These are phyloP conservation scores for Russula foetens DNA, from an alignment of 768 basidiomycete genomes.

Conservation along the genomic window DNA sequence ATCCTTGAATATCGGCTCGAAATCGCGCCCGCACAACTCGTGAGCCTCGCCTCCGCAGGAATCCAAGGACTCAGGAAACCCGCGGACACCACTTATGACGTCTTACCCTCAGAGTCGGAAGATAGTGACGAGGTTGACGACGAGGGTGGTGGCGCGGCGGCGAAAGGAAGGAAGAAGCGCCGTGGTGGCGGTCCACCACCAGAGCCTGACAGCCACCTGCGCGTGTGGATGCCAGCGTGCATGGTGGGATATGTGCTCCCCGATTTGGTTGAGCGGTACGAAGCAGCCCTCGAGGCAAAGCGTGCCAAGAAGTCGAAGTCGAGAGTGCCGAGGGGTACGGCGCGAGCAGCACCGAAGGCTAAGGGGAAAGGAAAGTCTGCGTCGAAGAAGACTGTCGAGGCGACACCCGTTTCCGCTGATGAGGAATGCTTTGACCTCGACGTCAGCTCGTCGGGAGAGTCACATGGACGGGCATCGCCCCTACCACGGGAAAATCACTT, in stretches of 20 bases:
- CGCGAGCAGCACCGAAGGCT: background rate
- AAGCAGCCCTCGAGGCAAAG: constrained; percentile 34
- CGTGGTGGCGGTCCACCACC: constrained; percentile 35
- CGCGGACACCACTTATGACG: constrained; percentile 21
- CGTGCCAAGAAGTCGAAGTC: constrained; percentile 3
- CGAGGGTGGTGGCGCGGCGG: constrained; percentile 32
- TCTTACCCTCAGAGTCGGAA: constrained; percentile 35
- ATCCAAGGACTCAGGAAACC: constrained; percentile 51
- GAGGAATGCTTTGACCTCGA: constrained; percentile 9
- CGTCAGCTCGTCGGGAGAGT: constrained; percentile 3
- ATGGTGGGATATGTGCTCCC: constrained; percentile 68
- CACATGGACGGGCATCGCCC: background rate
- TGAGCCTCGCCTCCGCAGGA: constrained; percentile 55
- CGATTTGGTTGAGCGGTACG: constrained; percentile 51
- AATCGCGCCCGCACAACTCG: constrained; percentile 58
- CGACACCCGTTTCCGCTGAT: background rate
- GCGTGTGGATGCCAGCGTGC: constrained; percentile 78
- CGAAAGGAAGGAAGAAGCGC: constrained; percentile 31
- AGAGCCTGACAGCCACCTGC: constrained; percentile 47
- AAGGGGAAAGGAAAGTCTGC: background rate
- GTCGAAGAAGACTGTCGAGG: background rate
- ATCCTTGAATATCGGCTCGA: constrained; percentile 76
- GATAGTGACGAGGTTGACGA: constrained; percentile 40
- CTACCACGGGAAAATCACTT: background rate
- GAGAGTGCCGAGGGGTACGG: background rate